phyloP scores from a whole-genome alignment of 495 filamentous ascomycete species.

The Rhypophila decipiens region DNA sequence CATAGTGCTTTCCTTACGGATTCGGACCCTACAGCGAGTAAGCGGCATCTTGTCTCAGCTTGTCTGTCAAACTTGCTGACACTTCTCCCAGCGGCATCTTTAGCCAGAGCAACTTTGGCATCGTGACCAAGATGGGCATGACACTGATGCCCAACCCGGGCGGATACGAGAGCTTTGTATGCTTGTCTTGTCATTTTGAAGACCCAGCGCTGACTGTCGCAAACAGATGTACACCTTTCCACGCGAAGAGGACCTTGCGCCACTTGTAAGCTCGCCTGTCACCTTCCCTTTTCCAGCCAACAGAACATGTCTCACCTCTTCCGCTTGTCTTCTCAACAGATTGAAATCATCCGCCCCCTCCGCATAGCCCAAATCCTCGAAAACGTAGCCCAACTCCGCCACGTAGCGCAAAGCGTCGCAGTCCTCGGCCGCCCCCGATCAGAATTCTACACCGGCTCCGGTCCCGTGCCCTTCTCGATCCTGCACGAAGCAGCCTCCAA shows the following conservation, averaged over 20 bases:
- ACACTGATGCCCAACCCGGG: conserved; percentile 45
- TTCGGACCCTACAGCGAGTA: conserved; percentile 31
- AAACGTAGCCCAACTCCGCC: conserved; percentile 51
- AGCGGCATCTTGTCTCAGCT: conserved; percentile 42
- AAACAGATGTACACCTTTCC: conserved; percentile 43
- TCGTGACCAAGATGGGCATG: conserved; percentile 55
- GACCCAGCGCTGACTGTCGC: neutral
- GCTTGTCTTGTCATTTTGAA: too few species aligned
- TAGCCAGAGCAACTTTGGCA: conserved; percentile 51
- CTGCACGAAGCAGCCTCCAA: conserved; percentile 31
- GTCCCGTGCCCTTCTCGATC: conserved; percentile 30
- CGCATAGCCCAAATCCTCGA: conserved; percentile 45
- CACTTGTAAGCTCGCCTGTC: conserved; percentile 19
- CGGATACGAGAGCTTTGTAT: conserved; percentile 44
- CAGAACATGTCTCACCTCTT: neutral
- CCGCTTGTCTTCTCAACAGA: conserved; percentile 12
- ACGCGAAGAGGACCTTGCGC: conserved; percentile 44
- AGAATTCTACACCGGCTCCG: conserved; percentile 35
- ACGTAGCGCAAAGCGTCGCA: conserved; percentile 45
- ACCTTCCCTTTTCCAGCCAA: neutral
- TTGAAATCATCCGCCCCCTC: conserved; percentile 46
- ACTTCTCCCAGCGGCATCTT: conserved; percentile 46
- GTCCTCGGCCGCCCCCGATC: conserved; percentile 37
- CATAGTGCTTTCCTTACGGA: conserved; percentile 50
- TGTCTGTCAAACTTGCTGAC: conserved; percentile 46